These are phyloP conservation scores for Boletus subparvulus DNA, from an alignment of 768 basidiomycete genomes.

Conservation along the genomic window DNA sequence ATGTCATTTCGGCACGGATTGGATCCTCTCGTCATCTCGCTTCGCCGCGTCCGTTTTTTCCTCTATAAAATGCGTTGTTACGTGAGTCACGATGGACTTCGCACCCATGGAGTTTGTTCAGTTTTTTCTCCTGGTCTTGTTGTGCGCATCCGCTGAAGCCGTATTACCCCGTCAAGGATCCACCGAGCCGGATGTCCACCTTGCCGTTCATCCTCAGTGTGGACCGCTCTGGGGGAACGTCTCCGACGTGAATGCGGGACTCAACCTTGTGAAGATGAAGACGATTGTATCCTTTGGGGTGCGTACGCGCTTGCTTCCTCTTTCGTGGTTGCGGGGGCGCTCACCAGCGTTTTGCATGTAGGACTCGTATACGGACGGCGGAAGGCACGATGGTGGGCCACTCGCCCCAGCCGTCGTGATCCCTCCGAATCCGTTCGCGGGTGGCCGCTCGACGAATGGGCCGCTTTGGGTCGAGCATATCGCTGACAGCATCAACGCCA, in stretches of 20 bases:
- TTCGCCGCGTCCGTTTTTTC: not conserved
- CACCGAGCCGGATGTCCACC: conserved; percentile 31
- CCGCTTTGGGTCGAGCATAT: conserved; percentile 50
- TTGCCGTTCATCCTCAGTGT: conserved; percentile 48
- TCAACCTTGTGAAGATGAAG: conserved; percentile 36
- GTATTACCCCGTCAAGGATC: conserved; percentile 10
- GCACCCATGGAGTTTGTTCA: not conserved
- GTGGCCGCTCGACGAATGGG: conserved; percentile 52
- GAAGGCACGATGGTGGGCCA: conserved; percentile 44
- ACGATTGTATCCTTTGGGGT: conserved; percentile 57
- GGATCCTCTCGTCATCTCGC: not conserved
- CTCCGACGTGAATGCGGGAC: conserved; percentile 50
- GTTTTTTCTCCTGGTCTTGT: not conserved
- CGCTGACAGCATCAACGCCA: conserved; percentile 39
- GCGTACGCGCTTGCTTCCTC: conserved; percentile 6
- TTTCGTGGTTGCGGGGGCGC: not conserved
- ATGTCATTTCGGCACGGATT: not conserved
- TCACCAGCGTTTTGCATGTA: conserved; percentile 7
- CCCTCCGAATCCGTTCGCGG: conserved; percentile 47
- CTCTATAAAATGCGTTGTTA: not conserved
- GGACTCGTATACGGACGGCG: conserved; percentile 55
- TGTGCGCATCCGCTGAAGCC: conserved; percentile 9
- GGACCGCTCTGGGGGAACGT: conserved; percentile 40
- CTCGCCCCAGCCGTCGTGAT: conserved; percentile 41
- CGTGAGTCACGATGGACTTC: not conserved